Evolutionary conservation across 306 rosid species (phyloP), one percentile per base, ranked within the genome.

Genomic region (Purshia tridentata): DNA sequence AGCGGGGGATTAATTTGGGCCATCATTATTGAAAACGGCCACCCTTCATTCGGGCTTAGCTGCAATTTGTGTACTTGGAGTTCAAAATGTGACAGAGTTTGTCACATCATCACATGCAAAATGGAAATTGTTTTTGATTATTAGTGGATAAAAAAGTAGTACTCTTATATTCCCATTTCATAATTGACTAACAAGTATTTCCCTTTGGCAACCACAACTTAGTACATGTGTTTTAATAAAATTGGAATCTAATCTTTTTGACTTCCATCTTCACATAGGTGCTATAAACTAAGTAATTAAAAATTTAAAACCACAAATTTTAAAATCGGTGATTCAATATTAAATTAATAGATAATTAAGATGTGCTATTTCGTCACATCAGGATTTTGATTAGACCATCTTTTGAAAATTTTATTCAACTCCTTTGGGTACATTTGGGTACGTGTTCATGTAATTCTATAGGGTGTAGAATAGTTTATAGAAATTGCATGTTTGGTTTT

Each of bases 1-100:
- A 23, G 35, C 35, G 35, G 35, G 35, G 35, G 35, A 23, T 23
- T 23, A 23, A 23, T 23, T 23, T 23, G 35, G 35, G 35, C 50
- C 12, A 69, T 64, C 63, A 55, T 80, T 75, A 55, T 80, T 75
- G 57, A 69, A 59, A 64, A 63, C 60, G 12, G 14, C 23, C 71
- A 19, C 58, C 49, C 61, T 55, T 72, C 57, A 13, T 73, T 68
- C 40, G 44, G 74, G 60, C 58, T 69, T 49, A 9, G 46, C 29
- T 42, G 68, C 55, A 6, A 23, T 11, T 23, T 52, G 35, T 23
- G 58, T 45, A 3, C 40, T 41, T 10, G 40, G 59, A 35, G 50
- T 16, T 73, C 18, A 12, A 63, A 42, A 18, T 63, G 62, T 49
- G 77, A 66, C 69, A 29, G 39, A 29, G 39, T 47, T 72, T 41